Evolutionary conservation across 2,329 filamentous ascomycete species (phyloP).

Genomic region (Claviceps digitariae): DNA sequence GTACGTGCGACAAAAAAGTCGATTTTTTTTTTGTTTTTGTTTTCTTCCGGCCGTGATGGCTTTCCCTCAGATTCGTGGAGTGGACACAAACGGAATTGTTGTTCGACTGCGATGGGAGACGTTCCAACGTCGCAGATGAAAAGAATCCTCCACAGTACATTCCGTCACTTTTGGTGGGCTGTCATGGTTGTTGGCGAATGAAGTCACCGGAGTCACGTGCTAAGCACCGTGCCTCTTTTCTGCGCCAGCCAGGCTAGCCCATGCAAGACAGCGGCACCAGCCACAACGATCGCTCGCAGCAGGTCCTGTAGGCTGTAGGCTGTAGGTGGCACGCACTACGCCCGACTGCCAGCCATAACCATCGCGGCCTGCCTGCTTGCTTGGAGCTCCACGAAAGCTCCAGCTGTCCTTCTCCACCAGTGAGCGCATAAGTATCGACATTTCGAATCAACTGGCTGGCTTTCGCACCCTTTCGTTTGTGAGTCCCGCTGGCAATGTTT

Average conservation of each 20-base stretch:
- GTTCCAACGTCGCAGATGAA: constrained; percentile 8
- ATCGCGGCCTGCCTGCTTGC: neutral
- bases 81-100: neutral
- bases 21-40: neutral
- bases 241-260: no score
- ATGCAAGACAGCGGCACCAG: no score
- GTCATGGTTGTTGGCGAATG: constrained; percentile 11
- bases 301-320: no score
- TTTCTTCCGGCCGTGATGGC: neutral
- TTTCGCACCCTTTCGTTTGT: neutral
- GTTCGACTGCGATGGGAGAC: neutral
- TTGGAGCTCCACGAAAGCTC: constrained; percentile 6
- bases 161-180: constrained; percentile 11
- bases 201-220: constrained; percentile 15
- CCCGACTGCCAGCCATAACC: neutral
- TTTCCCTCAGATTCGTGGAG: no score
- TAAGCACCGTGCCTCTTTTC: constrained; percentile 2
- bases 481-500: neutral
- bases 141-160: constrained; percentile 2
- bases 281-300: no score
- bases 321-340: no score
- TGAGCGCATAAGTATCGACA: neutral
- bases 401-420: constrained; percentile 9
- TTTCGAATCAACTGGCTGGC: neutral
- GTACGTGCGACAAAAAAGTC: neutral